Conservation (phyloP, 352 stramenopile genomes). For the Globisporangium cederbergense region DNA sequence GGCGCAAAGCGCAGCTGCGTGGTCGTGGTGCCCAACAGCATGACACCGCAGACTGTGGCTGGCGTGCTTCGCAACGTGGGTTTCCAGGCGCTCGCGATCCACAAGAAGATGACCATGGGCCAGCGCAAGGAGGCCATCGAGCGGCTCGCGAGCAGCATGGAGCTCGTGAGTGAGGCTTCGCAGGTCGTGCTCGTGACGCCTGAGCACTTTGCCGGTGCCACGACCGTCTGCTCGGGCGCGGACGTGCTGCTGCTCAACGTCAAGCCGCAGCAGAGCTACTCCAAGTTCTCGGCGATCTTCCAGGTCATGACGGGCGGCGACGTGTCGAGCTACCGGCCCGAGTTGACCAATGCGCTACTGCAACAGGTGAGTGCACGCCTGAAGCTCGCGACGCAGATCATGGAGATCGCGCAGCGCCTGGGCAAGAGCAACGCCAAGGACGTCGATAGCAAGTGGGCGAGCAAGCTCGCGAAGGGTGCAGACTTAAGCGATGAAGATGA, state of each 20-base stretch:
- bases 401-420: conserved; percentile 42
- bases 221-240: conserved; percentile 21
- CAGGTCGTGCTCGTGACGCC: conserved; percentile 56
- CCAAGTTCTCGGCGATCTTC: conserved; percentile 38
- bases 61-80: conserved; percentile 51
- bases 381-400: conserved; percentile 58
- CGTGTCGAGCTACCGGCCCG: conserved; percentile 23
- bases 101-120: conserved; percentile 60
- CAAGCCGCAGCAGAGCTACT: conserved; percentile 8
- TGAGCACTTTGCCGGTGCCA: conserved; percentile 44
- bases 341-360: conserved; percentile 26
- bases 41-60: conserved; percentile 34
- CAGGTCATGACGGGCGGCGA: conserved; percentile 15
- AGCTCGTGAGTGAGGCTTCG: conserved; percentile 9
- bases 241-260: conserved; percentile 39
- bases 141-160: conserved; percentile 22
- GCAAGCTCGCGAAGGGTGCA: conserved; percentile 50
- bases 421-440: conserved; percentile 22
- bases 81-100: conserved; percentile 55
- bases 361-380: conserved; percentile 48
- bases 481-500: conserved; percentile 52
- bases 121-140: conserved; percentile 57
- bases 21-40: conserved; percentile 40
- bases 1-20: conserved; percentile 37
- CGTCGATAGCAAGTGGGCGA: conserved; percentile 56